These are phyloP conservation scores for Pleodorina starrii DNA, from an alignment of 139 green algal species.

Conservation along the genomic window DNA sequence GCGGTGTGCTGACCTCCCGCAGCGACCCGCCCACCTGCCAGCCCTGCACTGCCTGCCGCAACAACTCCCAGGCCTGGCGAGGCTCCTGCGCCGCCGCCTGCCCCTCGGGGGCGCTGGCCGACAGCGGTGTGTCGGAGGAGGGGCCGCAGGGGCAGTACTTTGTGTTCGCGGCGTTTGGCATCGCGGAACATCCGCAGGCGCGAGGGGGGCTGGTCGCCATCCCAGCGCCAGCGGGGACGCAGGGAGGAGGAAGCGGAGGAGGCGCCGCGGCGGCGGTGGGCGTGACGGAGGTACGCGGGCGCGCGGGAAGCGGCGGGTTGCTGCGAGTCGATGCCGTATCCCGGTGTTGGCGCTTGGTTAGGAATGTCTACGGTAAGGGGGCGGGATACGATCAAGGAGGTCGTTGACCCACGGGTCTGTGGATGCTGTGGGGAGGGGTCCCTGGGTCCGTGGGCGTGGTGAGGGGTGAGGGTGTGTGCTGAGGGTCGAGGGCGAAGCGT, in stretches of 20 bases:
- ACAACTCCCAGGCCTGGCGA: not conserved
- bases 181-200: not conserved
- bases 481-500: too few relatives aligned
- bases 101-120: constrained; percentile 8
- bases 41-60: constrained; percentile 27
- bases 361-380: too few relatives aligned
- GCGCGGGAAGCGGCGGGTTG: too few relatives aligned
- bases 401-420: too few relatives aligned
- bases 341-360: too few relatives aligned
- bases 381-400: too few relatives aligned
- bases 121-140: not conserved
- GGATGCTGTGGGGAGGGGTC: too few relatives aligned
- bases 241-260: not conserved
- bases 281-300: not conserved
- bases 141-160: not conserved
- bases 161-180: constrained; percentile 1
- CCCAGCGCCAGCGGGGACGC: too few relatives aligned
- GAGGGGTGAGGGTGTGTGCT: too few relatives aligned
- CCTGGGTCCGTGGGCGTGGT: too few relatives aligned
- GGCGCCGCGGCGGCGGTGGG: not conserved
- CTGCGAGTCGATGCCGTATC: too few relatives aligned
- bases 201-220: not conserved
- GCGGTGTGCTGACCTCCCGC: not conserved
- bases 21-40: not conserved
- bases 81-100: constrained; percentile 23